phyloP scores from a whole-genome alignment of 2,329 filamentous ascomycete genomes.

The Hypoxylon sp. region DNA sequence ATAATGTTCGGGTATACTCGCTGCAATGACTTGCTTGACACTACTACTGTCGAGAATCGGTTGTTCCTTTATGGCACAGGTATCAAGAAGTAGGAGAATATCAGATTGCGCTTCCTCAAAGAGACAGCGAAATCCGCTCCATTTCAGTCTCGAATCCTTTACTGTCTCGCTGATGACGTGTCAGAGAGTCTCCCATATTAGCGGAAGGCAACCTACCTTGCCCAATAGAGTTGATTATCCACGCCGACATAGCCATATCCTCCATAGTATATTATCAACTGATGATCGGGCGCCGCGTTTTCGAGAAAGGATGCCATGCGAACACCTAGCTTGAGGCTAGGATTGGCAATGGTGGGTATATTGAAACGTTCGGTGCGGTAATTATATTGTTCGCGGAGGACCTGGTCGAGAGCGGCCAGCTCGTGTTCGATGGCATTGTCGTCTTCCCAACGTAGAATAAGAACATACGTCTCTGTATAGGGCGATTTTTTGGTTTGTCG shows the following conservation, averaged over 20 bases:
- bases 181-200: constrained; percentile 57
- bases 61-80: constrained; percentile 70
- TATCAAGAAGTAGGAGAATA: constrained; percentile 74
- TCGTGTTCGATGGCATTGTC: constrained; percentile 69
- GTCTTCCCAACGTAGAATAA: constrained; percentile 75
- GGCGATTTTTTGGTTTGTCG: constrained; percentile 72
- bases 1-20: constrained; percentile 68
- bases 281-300: constrained; percentile 69
- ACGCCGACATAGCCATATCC: constrained; percentile 72
- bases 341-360: constrained; percentile 72
- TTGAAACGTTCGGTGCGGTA: constrained; percentile 73
- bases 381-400: constrained; percentile 73
- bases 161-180: constrained; percentile 65
- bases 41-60: constrained; percentile 67
- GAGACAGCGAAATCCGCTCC: constrained; percentile 73
- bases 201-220: constrained; percentile 67
- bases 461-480: constrained; percentile 72
- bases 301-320: constrained; percentile 74
- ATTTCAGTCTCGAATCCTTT: constrained; percentile 73
- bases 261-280: constrained; percentile 76
- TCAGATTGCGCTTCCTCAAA: constrained; percentile 75
- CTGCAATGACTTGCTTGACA: constrained; percentile 74
- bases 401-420: constrained; percentile 68
- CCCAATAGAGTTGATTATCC: constrained; percentile 76
- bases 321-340: constrained; percentile 73